Conservation (phyloP, 805 yeast genomes). For the Teunomyces cretensis region DNA sequence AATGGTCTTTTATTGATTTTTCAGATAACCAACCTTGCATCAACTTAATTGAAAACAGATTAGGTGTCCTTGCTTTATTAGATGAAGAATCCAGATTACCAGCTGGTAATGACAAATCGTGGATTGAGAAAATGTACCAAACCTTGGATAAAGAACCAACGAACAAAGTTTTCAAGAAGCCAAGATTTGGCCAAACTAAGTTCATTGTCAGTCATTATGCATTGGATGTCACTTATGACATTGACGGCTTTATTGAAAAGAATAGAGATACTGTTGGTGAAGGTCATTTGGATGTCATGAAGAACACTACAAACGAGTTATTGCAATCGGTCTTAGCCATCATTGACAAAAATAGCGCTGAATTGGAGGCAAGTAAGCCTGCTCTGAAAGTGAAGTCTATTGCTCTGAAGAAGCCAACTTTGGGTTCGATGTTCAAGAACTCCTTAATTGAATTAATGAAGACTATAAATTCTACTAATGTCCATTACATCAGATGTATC, state of each 20-base stretch:
- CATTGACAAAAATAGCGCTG: slow-evolving; percentile 58
- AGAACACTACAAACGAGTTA: slow-evolving; percentile 64
- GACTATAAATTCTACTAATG: slow-evolving; percentile 92
- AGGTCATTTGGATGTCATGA: slow-evolving; percentile 85
- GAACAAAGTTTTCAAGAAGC: slow-evolving; percentile 78
- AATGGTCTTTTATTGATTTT: slow-evolving; percentile 95
- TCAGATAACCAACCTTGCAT: slow-evolving; percentile 97
- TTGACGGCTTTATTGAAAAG: slow-evolving; percentile 94
- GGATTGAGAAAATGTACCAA: slow-evolving; percentile 88
- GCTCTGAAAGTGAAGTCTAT: slow-evolving; percentile 30
- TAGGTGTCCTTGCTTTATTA: slow-evolving; percentile 83
- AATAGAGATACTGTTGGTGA: slow-evolving; percentile 97
- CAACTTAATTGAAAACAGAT: slow-evolving; percentile 80
- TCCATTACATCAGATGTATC: slow-evolving; percentile 94
- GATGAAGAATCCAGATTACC: slow-evolving; percentile 97
- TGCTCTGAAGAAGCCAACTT: slow-evolving; percentile 78
- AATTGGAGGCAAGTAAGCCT: slow-evolving; percentile 34
- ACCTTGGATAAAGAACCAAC: slow-evolving; percentile 78
- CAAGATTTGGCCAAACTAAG: slow-evolving; percentile 89
- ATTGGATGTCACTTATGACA: slow-evolving; percentile 85
- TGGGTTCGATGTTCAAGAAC: slow-evolving; percentile 90
- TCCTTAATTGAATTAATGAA: slow-evolving; percentile 90
- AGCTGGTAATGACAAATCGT: slow-evolving; percentile 87
- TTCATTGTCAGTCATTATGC: slow-evolving; percentile 94
- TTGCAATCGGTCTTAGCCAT: slow-evolving; percentile 63